Percentiles rank a stretch among this genome's conserved stretches.
phyloP scores from a whole-genome alignment of 2,329 filamentous ascomycete species.

The Aspergillus ochraceoroseus region DNA sequence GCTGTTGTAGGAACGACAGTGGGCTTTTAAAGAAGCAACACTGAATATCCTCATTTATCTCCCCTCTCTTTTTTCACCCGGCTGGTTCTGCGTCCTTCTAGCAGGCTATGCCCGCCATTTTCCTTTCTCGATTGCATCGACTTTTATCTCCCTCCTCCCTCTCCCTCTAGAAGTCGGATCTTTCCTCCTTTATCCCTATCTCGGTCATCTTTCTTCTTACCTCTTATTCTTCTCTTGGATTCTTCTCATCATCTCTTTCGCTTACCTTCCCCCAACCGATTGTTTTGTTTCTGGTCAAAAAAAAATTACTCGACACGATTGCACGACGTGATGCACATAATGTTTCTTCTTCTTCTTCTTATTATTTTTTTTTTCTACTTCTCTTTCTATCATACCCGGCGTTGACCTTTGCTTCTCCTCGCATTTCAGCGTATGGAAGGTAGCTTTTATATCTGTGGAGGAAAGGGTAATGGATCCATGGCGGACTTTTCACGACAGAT shows the following conservation, averaged over 20 bases:
- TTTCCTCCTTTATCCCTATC: constrained; percentile 11
- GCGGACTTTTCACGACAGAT: constrained; percentile 20
- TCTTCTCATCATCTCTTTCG: not conserved
- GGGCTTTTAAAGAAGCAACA: constrained; percentile 25
- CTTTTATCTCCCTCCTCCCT: constrained; percentile 8
- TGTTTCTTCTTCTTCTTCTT: constrained; percentile 18
- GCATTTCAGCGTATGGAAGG: constrained; percentile 5
- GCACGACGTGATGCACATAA: constrained; percentile 32
- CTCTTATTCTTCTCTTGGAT: constrained; percentile 7
- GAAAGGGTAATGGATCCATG: constrained; percentile 13
- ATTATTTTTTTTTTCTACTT: too few relatives aligned
- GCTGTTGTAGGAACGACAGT: constrained; percentile 33
- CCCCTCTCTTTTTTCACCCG: not conserved
- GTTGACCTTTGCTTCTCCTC: constrained; percentile 13
- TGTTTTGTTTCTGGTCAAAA: constrained; percentile 15
- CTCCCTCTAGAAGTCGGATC: constrained; percentile 8
- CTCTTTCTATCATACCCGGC: constrained; percentile 11
- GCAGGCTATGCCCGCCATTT: constrained; percentile 12
- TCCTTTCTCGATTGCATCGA: constrained; percentile 10
- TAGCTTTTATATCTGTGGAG: constrained; percentile 10
- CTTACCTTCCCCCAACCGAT: constrained; percentile 14
- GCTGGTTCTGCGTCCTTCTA: not conserved
- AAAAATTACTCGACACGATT: constrained; percentile 31
- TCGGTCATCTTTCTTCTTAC: not conserved
- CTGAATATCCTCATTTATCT: not conserved